Evolutionary conservation across 768 basidiomycete species (phyloP).

Genomic region (Suillus spraguei): DNA sequence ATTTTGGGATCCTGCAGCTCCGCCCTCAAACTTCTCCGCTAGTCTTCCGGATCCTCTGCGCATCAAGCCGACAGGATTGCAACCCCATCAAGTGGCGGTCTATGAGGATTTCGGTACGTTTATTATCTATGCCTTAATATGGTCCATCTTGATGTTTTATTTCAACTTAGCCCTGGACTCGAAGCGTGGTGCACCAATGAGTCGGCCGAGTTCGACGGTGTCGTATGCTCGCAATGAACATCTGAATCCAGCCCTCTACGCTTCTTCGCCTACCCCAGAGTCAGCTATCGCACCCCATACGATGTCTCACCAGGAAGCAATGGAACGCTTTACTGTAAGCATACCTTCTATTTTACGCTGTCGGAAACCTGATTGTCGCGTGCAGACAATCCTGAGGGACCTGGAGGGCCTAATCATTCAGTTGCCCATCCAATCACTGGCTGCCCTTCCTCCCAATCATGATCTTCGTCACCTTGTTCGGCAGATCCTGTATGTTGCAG

Average conservation of each 20-base stretch:
- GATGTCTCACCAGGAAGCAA: slow-evolving; percentile 75
- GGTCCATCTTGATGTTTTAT: slow-evolving; percentile 17
- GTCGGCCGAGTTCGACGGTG: slow-evolving; percentile 71
- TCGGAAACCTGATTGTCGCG: neutral
- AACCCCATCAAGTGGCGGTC: slow-evolving; percentile 79
- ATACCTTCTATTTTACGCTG: slow-evolving; percentile 30
- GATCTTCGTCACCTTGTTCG: slow-evolving; percentile 85
- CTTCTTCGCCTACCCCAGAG: slow-evolving; percentile 68
- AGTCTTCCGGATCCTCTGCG: slow-evolving; percentile 88
- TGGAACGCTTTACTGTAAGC: slow-evolving; percentile 85
- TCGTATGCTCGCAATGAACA: slow-evolving; percentile 59
- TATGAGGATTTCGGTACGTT: slow-evolving; percentile 92
- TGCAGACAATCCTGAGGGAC: slow-evolving; percentile 47
- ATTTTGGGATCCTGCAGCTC: slow-evolving; percentile 89
- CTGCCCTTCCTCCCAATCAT: slow-evolving; percentile 76
- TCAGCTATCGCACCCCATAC: slow-evolving; percentile 42
- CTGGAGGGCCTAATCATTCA: slow-evolving; percentile 81
- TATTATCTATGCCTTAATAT: neutral
- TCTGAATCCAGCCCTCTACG: slow-evolving; percentile 46
- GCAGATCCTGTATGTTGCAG: slow-evolving; percentile 82
- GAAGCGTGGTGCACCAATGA: slow-evolving; percentile 50
- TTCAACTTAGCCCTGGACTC: slow-evolving; percentile 49
- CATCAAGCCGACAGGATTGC: slow-evolving; percentile 81
- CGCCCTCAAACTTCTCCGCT: slow-evolving; percentile 65
- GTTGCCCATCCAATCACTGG: slow-evolving; percentile 69